phyloP scores from a whole-genome alignment of 352 stramenopile genomes.

The Globisporangium acanthophoron region DNA sequence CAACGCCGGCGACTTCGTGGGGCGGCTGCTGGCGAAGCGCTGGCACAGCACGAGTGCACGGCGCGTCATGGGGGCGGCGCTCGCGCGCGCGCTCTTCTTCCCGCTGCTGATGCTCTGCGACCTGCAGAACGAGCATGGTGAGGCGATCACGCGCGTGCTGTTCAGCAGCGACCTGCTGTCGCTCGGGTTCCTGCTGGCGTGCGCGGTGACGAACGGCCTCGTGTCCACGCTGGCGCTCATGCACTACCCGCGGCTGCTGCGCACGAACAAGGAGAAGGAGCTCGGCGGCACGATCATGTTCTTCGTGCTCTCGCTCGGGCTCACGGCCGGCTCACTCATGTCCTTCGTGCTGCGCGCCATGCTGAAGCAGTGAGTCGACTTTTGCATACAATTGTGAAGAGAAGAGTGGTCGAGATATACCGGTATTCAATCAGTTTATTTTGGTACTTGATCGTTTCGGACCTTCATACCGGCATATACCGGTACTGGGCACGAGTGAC shows the following conservation, averaged over 20 bases:
- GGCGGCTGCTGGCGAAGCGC: conserved; percentile 39
- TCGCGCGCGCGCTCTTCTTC: conserved; percentile 48
- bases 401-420: background rate
- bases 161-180: conserved; percentile 68
- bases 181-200: conserved; percentile 47
- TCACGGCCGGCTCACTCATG: conserved; percentile 67
- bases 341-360: conserved; percentile 73
- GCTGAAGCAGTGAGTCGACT: conserved; percentile 45
- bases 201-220: conserved; percentile 68
- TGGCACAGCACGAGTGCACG: conserved; percentile 27
- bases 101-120: conserved; percentile 77
- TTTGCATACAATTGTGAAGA: background rate
- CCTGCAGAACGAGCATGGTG: conserved; percentile 57
- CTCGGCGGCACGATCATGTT: conserved; percentile 77
- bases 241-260: conserved; percentile 59
- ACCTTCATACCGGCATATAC: no score
- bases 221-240: conserved; percentile 72
- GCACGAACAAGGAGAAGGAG: conserved; percentile 59
- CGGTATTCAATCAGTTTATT: background rate
- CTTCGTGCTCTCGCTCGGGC: conserved; percentile 69
- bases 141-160: conserved; percentile 63
- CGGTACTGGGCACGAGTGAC: background rate
- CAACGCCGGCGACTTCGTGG: conserved; percentile 69
- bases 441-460: background rate
- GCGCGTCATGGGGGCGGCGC: conserved; percentile 29